phyloP scores from a whole-genome alignment of 345 rosid species.

The Sisymbrium irio region DNA sequence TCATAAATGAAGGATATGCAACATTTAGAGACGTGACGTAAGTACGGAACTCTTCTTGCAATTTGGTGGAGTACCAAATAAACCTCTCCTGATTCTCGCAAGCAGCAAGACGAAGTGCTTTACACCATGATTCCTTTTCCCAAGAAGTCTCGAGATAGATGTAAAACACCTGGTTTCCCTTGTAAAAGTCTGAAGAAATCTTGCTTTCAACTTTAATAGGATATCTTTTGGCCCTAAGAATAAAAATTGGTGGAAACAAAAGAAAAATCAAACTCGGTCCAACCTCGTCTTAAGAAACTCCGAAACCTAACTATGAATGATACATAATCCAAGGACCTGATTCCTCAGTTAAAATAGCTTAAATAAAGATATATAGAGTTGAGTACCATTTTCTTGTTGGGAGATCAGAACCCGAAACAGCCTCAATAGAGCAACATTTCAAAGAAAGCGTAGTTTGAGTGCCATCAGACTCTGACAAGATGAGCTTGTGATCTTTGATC shows the following conservation, averaged over 20 bases:
- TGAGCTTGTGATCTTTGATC: conserved; percentile 52
- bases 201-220: conserved; percentile 82
- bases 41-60: conserved; percentile 54
- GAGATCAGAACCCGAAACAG: conserved; percentile 75
- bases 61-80: conserved; percentile 53
- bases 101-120: conserved; percentile 85
- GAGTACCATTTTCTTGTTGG: conserved; percentile 79
- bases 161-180: conserved; percentile 58
- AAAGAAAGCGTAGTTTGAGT: conserved; percentile 43
- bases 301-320: not conserved
- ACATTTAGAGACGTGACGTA: conserved; percentile 59
- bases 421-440: conserved; percentile 60
- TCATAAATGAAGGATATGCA: conserved; percentile 74
- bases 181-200: conserved; percentile 53
- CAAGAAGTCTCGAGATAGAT: conserved; percentile 90
- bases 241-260: not conserved
- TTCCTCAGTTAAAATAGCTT: no score
- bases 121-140: conserved; percentile 99
- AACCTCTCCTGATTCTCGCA: conserved; percentile 58
- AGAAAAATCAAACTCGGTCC: not conserved
- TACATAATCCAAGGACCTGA: not conserved
- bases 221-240: conserved; percentile 78
- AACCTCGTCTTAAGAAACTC: not conserved
- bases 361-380: no score
- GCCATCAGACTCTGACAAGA: conserved; percentile 56